These are phyloP conservation scores for Agaricus blazei DNA, from an alignment of 768 basidiomycete species.

Conservation along the genomic window DNA sequence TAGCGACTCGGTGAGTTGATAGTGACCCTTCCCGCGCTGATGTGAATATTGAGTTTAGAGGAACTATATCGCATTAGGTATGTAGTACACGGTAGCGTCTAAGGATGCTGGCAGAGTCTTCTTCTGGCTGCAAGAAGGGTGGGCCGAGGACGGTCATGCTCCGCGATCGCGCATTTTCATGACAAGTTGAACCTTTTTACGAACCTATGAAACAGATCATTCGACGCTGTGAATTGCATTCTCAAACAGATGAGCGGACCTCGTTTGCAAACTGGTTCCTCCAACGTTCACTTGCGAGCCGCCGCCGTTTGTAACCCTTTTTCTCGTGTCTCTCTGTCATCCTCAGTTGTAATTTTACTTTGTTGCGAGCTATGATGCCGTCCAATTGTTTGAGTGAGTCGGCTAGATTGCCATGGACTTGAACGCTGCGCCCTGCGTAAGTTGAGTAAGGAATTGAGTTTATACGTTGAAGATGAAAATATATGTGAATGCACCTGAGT, in stretches of 20 bases:
- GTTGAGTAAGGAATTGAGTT: slow-evolving; percentile 7
- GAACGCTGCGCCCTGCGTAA: slow-evolving; percentile 55
- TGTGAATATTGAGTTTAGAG: background rate
- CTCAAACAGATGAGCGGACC: slow-evolving; percentile 34
- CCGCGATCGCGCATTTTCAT: slow-evolving; percentile 74
- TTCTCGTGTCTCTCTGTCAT: slow-evolving; percentile 69
- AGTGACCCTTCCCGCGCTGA: background rate
- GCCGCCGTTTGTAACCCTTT: slow-evolving; percentile 72
- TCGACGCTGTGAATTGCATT: background rate
- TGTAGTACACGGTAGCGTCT: background rate
- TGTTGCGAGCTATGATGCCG: slow-evolving; percentile 48
- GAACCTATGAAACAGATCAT: slow-evolving; percentile 45
- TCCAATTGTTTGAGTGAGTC: slow-evolving; percentile 47
- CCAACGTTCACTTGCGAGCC: slow-evolving; percentile 74
- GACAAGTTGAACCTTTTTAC: slow-evolving; percentile 78
- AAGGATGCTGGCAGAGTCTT: slow-evolving; percentile 6
- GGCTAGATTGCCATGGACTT: slow-evolving; percentile 40
- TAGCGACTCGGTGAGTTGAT: background rate
- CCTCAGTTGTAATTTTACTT: slow-evolving; percentile 45
- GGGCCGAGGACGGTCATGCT: slow-evolving; percentile 33
- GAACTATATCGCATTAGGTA: background rate
- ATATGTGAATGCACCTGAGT: slow-evolving; percentile 39
- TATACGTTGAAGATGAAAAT: background rate
- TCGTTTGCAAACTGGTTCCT: slow-evolving; percentile 75
- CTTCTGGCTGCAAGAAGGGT: slow-evolving; percentile 1